Evolutionary conservation across 108 stramenopile genomes (phyloP).

Genomic region (Aurantiochytrium sp.): DNA sequence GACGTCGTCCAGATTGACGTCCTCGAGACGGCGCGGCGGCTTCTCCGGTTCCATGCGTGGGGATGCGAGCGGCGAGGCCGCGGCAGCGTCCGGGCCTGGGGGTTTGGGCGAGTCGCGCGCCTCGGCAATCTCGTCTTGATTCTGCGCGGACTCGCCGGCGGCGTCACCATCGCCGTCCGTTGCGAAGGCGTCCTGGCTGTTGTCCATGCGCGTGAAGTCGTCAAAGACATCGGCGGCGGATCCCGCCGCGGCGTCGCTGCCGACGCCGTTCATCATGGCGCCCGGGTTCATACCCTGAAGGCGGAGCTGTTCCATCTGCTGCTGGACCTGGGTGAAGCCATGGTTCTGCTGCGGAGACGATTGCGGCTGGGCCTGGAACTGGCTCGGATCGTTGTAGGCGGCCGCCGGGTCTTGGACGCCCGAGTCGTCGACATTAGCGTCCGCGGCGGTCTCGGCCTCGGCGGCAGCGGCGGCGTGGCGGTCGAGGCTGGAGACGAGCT

Average conservation of each 20-base stretch:
- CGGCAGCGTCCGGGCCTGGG: background rate
- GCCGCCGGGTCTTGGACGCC: background rate
- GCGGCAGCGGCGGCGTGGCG: constrained; percentile 37
- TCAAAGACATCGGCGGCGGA: background rate
- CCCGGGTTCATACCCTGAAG: background rate
- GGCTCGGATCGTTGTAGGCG: background rate
- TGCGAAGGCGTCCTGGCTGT: background rate
- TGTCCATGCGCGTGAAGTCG: background rate
- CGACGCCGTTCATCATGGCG: background rate
- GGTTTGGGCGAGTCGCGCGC: background rate
- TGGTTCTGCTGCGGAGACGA: background rate
- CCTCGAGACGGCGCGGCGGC: background rate
- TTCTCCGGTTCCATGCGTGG: background rate
- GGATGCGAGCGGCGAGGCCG: background rate
- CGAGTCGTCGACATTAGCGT: background rate
- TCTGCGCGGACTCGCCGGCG: background rate
- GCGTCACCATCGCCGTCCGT: background rate
- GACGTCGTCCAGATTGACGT: background rate
- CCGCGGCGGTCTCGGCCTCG: constrained; percentile 25
- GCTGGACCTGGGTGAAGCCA: background rate
- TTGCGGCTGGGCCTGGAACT: background rate
- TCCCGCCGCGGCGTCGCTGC: background rate
- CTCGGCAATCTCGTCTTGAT: too few relatives aligned
- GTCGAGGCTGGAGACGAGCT: constrained; percentile 53
- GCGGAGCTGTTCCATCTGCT: background rate